These are phyloP conservation scores for Vitellaria paradoxa DNA, from an alignment of 179 eudicot species.

Conservation along the genomic window DNA sequence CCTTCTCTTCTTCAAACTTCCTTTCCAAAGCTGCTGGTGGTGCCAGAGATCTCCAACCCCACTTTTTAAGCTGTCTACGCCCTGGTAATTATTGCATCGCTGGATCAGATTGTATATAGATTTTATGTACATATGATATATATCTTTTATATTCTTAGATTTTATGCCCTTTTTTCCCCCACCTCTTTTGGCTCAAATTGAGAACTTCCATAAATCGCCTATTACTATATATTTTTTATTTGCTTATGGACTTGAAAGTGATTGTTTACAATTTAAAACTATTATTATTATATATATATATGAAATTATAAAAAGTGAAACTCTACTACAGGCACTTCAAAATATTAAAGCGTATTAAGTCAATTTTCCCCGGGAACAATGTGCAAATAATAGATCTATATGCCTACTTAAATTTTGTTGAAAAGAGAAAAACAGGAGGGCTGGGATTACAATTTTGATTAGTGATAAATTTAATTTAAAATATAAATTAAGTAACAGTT, in stretches of 20 bases:
- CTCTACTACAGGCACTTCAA: neutral
- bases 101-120: conserved; percentile 49
- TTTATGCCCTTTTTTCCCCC: neutral
- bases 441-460: no score
- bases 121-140: conserved; percentile 17
- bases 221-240: neutral
- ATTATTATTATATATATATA: conserved; percentile 18
- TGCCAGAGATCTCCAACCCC: conserved; percentile 24
- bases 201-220: conserved; percentile 19
- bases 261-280: conserved; percentile 23
- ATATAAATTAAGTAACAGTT: neutral
- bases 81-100: conserved; percentile 33
- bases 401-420: no score
- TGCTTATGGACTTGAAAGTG: conserved; percentile 23
- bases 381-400: no score
- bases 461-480: no score
- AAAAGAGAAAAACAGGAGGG: no score
- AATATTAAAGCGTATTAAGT: no score
- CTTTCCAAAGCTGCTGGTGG: conserved; percentile 13
- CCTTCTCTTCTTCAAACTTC: neutral
- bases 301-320: neutral
- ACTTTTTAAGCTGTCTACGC: conserved; percentile 26
- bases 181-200: conserved; percentile 17
- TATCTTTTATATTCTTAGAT: conserved; percentile 19
- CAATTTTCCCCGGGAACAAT: no score